phyloP scores from a whole-genome alignment of 2,329 filamentous ascomycete genomes.

The Ilyonectria sp. region DNA sequence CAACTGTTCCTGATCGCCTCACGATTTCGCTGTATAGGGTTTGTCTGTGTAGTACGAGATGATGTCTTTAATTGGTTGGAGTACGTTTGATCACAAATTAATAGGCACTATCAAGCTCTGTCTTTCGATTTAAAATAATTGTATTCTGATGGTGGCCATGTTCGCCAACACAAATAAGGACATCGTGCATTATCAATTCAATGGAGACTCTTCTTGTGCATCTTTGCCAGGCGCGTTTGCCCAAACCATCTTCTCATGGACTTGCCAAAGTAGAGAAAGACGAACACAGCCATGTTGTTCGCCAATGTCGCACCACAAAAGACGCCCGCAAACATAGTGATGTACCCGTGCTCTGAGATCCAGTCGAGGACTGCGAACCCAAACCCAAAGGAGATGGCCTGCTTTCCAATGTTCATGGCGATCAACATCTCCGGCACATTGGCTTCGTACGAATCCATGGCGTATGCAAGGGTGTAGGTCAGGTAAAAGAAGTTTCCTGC shows the following conservation, averaged over 20 bases:
- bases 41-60: too few species aligned
- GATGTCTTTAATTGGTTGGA: too few species aligned
- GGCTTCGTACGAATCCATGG: not conserved
- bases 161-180: too few species aligned
- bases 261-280: not conserved
- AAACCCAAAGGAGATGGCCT: not conserved
- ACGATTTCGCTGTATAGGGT: too few species aligned
- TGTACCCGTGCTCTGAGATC: not conserved
- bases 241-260: not conserved
- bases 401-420: slow-evolving; percentile 1
- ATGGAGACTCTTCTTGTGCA: not conserved
- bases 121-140: too few species aligned
- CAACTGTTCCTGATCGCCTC: too few species aligned
- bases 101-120: too few species aligned
- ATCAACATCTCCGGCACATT: slow-evolving; percentile 2
- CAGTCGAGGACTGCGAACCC: not conserved
- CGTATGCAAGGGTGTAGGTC: not conserved
- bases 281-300: not conserved
- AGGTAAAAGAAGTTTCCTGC: not conserved
- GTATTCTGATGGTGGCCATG: too few species aligned
- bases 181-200: too few species aligned
- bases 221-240: not conserved
- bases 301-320: not conserved
- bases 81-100: too few species aligned
- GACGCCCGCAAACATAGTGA: not conserved